Evolutionary conservation across 352 stramenopile genomes (phyloP).

Genomic region (Phytopythium kandeliae): DNA sequence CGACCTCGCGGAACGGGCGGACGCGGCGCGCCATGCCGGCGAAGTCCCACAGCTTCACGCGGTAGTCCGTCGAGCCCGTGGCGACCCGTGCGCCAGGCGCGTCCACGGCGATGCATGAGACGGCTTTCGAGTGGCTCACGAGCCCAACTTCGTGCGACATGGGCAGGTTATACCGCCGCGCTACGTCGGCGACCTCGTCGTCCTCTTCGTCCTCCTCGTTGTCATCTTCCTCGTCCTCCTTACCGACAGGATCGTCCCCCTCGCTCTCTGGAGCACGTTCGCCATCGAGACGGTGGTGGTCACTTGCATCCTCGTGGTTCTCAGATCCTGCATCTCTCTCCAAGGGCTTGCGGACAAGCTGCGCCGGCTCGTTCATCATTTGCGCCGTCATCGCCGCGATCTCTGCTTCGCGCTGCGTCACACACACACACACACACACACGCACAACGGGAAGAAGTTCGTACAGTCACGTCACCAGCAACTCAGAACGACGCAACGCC

Average conservation of each 20-base stretch:
- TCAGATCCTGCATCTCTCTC: conserved; percentile 1
- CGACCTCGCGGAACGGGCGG: conserved; percentile 69
- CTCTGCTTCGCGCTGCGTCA: conserved; percentile 42
- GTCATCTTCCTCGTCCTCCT: conserved; percentile 10
- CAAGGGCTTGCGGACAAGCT: neutral
- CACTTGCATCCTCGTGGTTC: neutral
- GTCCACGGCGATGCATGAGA: conserved; percentile 73
- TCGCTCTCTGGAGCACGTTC: conserved; percentile 11
- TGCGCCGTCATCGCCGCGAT: conserved; percentile 66
- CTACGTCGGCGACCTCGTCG: conserved; percentile 40
- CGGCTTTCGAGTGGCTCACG: conserved; percentile 43
- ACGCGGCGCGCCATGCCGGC: conserved; percentile 80
- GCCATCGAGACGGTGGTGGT: conserved; percentile 2
- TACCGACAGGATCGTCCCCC: conserved; percentile 3
- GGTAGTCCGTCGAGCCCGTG: conserved; percentile 80
- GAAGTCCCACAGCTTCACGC: conserved; percentile 86
- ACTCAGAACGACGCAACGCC: no score
- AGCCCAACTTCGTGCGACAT: conserved; percentile 68
- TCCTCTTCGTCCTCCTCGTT: conserved; percentile 31
- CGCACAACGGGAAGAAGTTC: neutral
- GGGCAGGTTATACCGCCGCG: conserved; percentile 57
- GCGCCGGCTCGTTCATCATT: conserved; percentile 51
- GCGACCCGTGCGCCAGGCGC: conserved; percentile 56
- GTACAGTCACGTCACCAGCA: neutral
- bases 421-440: neutral